phyloP scores from a whole-genome alignment of 2,329 filamentous ascomycete species.

The Cercospora sojina region DNA sequence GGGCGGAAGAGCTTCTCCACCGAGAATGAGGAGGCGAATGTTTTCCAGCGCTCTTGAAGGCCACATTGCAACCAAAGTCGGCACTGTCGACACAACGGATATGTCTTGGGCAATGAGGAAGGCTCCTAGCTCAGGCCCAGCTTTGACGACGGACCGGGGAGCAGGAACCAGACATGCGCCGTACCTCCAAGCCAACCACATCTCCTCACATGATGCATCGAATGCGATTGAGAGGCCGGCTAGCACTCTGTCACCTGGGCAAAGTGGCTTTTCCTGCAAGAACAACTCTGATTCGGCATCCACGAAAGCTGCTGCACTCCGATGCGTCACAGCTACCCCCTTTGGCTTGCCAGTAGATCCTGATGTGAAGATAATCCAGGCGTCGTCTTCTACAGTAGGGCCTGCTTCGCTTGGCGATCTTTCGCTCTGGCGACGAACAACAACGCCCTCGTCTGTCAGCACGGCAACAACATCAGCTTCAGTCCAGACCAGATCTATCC shows the following conservation, averaged over 20 bases:
- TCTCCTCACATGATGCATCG: conserved; percentile 12
- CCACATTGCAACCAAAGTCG: conserved; percentile 5
- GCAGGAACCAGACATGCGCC: conserved; percentile 7
- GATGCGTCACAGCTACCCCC: conserved; percentile 13
- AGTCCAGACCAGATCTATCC: conserved; percentile 30
- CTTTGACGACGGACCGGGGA: conserved; percentile 1
- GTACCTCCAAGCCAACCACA: conserved; percentile 9
- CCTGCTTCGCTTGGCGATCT: neutral
- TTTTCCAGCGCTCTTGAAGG: neutral
- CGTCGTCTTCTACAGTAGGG: neutral
- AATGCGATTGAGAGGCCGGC: conserved; percentile 6
- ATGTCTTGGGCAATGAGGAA: conserved; percentile 2
- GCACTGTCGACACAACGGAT: conserved; percentile 7
- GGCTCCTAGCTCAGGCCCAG: neutral
- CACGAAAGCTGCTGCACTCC: conserved; percentile 14
- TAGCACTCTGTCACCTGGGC: conserved; percentile 3
- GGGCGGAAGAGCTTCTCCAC: conserved; percentile 4
- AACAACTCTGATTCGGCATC: conserved; percentile 10
- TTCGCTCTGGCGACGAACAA: neutral
- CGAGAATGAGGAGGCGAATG: conserved; percentile 6
- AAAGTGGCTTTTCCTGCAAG: conserved; percentile 2
- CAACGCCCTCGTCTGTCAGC: conserved; percentile 7
- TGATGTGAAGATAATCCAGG: conserved; percentile 14
- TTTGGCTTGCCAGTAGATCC: conserved; percentile 20
- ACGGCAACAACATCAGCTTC: conserved; percentile 27